Evolutionary conservation across 164 flowering plant genomes (phyloP).

Genomic region (Magnolia officinalis): DNA sequence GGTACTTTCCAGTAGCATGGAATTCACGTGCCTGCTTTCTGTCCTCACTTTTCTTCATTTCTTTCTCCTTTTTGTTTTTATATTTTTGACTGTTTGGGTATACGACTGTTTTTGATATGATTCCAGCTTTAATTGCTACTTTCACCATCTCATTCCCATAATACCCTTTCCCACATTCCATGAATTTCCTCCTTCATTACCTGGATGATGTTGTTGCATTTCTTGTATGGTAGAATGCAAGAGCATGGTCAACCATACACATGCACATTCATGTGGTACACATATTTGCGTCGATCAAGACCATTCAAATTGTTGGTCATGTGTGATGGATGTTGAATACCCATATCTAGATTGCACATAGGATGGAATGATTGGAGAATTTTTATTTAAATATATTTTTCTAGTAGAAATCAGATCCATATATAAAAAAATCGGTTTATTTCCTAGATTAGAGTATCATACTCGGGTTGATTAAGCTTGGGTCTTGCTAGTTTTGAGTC

Average conservation of each 20-base stretch:
- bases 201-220: conserved; percentile 2
- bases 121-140: conserved; percentile 21
- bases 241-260: background rate
- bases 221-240: background rate
- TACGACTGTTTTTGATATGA: conserved; percentile 4
- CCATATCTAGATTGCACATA: too few species aligned
- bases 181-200: conserved; percentile 17
- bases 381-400: too few species aligned
- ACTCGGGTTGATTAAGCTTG: too few species aligned
- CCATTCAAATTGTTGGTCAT: too few species aligned
- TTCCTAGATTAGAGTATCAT: too few species aligned
- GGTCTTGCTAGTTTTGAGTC: too few species aligned
- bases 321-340: too few species aligned
- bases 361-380: too few species aligned
- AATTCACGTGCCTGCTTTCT: background rate
- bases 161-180: conserved; percentile 22
- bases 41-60: background rate
- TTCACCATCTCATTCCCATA: conserved; percentile 18
- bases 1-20: background rate
- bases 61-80: background rate
- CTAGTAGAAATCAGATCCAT: too few species aligned
- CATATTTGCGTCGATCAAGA: too few species aligned
- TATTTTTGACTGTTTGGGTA: conserved; percentile 1
- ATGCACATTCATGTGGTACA: background rate
- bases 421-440: too few species aligned